Base-by-base conservation (phyloP, 1,284 basidiomycete species). In the Marasmius oreades region DNA sequence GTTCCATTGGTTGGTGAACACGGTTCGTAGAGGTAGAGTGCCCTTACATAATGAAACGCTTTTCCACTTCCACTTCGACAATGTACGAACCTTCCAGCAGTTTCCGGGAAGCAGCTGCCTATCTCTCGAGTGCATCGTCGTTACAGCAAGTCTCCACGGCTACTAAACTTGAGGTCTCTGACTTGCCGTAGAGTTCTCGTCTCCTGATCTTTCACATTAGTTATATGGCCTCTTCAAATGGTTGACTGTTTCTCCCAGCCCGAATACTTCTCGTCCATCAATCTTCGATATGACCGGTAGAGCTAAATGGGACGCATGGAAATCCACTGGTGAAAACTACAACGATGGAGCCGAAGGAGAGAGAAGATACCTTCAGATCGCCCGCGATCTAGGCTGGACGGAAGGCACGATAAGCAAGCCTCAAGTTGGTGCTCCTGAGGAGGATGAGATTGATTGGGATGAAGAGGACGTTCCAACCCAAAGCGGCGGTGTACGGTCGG, bases 241-340 rank as follows among this genome's bases (percentile, higher is more conserved):
- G 67, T 70, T 91, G 23, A 90, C 84, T 6, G 77, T 81, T 20
- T 78, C 84, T 0, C 67, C 78, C 12, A 65, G 61, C n/a, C 84
- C 91, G 20, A 75, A 71, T 34, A 75, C 73, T 6, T 66, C 84
- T 3, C 81, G 89, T 2, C 94, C 93, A 1, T 90, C 88, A 5
- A 77, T 95, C 28, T 92, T 95, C 65, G 91, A 92, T 61, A 80
- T 90, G 66, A 79, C 87, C 2, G 88, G 85, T 2, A 77, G 91
- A 31, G 92, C 92, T 1, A 95, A 95, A 70, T 92, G 91, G 87
- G 92, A 95, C 66, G 89, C 92, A 1, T 95, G 93, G 92, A 76
- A 69, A 31, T 66, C 73, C 5, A 69, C 77, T n/a, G 80, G 78
- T 3, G 76, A 76, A 59, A 75, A 70, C 20, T 89, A 85, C 61